Conservation (phyloP, 371 early-diverging fungal genomes). For the Mortierella sp. region DNA sequence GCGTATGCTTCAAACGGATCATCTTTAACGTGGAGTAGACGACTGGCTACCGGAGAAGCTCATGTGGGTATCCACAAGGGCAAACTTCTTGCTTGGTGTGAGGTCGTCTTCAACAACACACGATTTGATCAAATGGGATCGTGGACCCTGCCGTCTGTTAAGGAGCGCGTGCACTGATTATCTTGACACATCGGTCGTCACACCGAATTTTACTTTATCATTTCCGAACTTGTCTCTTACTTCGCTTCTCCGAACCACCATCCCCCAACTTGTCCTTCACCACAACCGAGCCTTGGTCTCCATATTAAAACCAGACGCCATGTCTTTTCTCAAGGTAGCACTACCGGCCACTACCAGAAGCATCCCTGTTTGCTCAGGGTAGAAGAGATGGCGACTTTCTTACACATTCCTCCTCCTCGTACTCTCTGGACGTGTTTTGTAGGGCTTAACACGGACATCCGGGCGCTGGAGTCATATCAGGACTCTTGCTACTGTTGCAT, state of each 20-base stretch:
- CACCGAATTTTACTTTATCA: too few species aligned
- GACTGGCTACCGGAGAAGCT: too few species aligned
- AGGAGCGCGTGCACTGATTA: too few species aligned
- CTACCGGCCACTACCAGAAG: not conserved
- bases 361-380: not conserved
- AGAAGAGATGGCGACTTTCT: not conserved
- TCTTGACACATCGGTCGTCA: too few species aligned
- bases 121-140: too few species aligned
- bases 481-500: slow-evolving; percentile 27
- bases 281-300: not conserved
- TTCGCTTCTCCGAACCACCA: not conserved
- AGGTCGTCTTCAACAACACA: too few species aligned
- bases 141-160: too few species aligned
- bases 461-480: slow-evolving; percentile 19
- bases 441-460: slow-evolving; percentile 23
- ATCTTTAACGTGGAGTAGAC: too few species aligned
- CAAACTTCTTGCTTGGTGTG: too few species aligned
- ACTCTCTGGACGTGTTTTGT: not conserved
- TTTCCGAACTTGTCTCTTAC: too few species aligned
- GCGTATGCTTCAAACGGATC: too few species aligned
- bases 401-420: not conserved
- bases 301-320: not conserved
- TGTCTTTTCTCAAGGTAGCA: slow-evolving; percentile 20
- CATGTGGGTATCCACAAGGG: too few species aligned
- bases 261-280: not conserved